A percentile compares a stretch with the other conserved stretches of the same genome.
Evolutionary conservation across 2,329 filamentous ascomycete genomes (phyloP).

Genomic region (Aspergillus tamarii): DNA sequence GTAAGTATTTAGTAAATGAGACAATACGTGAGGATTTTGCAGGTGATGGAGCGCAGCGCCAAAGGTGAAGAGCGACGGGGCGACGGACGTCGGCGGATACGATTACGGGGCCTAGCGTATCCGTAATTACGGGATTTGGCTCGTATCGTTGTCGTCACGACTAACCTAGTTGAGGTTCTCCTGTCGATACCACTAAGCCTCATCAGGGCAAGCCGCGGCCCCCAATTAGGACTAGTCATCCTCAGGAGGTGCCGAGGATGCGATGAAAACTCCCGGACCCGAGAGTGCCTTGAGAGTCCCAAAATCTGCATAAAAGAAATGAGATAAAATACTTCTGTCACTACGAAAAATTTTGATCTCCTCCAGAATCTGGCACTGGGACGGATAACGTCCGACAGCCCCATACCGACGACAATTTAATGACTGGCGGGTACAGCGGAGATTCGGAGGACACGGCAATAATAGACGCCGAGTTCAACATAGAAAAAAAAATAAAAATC

Average conservation of each 20-base stretch:
- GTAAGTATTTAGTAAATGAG: slow-evolving; percentile 14
- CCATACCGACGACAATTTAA: neutral
- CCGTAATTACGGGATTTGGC: slow-evolving; percentile 32
- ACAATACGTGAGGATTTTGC: slow-evolving; percentile 15
- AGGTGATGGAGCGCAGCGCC: slow-evolving; percentile 1
- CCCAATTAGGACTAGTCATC: slow-evolving; percentile 6
- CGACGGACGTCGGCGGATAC: slow-evolving; percentile 25
- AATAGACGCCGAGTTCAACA: slow-evolving; percentile 16
- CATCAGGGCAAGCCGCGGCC: neutral
- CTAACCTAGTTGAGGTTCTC: slow-evolving; percentile 14
- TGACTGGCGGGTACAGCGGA: slow-evolving; percentile 32
- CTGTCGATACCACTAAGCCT: slow-evolving; percentile 11
- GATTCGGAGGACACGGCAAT: slow-evolving; percentile 25
- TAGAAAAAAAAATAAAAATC: neutral
- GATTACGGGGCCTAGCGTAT: slow-evolving; percentile 24
- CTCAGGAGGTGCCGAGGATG: slow-evolving; percentile 7
- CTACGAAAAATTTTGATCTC: neutral
- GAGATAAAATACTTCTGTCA: neutral
- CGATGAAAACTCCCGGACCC: neutral
- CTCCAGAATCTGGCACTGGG: neutral
- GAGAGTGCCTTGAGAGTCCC: slow-evolving; percentile 8
- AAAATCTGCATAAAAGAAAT: neutral
- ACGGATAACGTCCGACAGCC: slow-evolving; percentile 6
- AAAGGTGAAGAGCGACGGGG: slow-evolving; percentile 21
- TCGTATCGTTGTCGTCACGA: slow-evolving; percentile 33